These are phyloP conservation scores for Parafenestella ontariensis DNA, from an alignment of 2,329 filamentous ascomycete genomes.

Conservation along the genomic window DNA sequence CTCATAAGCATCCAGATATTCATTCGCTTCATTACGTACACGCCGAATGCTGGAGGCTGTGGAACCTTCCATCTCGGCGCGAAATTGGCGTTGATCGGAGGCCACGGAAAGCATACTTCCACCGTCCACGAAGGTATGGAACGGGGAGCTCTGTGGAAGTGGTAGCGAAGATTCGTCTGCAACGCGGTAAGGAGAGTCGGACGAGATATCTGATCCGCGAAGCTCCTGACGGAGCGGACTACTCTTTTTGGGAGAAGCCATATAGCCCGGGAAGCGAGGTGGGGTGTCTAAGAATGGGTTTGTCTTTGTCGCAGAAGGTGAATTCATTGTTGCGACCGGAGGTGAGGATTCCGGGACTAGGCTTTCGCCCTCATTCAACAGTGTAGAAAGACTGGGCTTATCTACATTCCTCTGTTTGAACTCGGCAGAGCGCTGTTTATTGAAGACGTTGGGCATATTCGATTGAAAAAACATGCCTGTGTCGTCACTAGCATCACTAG, in stretches of 20 bases:
- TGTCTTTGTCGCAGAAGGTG: conserved; percentile 17
- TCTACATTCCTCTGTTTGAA: conserved; percentile 29
- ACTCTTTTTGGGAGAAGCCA: conserved; percentile 40
- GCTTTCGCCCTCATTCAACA: conserved; percentile 42
- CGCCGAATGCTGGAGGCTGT: conserved; percentile 38
- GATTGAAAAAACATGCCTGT: conserved; percentile 49
- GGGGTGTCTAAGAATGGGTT: conserved; percentile 44
- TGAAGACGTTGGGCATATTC: conserved; percentile 36
- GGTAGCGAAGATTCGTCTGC: conserved; percentile 42
- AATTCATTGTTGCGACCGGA: conserved; percentile 23
- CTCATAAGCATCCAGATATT: conserved; percentile 43
- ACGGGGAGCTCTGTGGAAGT: conserved; percentile 42
- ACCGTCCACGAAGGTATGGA: conserved; percentile 38
- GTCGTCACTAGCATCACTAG: conserved; percentile 43
- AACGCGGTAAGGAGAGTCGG: conserved; percentile 23
- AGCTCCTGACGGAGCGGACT: conserved; percentile 45
- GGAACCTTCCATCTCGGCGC: conserved; percentile 37
- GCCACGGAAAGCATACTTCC: conserved; percentile 32
- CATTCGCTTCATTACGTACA: conserved; percentile 43
- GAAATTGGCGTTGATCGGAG: conserved; percentile 43
- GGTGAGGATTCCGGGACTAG: conserved; percentile 42
- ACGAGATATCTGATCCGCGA: conserved; percentile 33
- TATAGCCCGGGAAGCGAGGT: conserved; percentile 34
- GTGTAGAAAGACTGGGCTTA: conserved; percentile 40
- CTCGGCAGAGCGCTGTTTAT: conserved; percentile 30